Base-by-base conservation (phyloP, 2,329 filamentous ascomycete genomes). In the Tympanopsis confertula region DNA sequence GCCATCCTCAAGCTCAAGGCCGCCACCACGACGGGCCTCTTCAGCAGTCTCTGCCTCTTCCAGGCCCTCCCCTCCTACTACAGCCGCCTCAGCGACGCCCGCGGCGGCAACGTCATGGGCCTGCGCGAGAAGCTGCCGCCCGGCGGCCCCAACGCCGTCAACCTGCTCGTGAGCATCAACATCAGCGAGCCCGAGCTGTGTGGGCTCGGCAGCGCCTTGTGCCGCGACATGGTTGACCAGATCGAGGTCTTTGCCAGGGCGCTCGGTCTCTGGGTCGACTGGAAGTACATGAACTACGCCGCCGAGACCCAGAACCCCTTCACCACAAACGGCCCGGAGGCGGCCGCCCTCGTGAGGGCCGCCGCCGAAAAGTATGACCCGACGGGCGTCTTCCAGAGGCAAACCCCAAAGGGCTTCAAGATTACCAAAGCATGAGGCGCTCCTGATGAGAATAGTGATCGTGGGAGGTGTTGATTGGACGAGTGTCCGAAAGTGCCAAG, bases 41-140 rank as follows among this genome's bases (percentile, higher is more conserved):
- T 56, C 13, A 58, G 55, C 4, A 50, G 65, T 13, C 54, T 66
- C 13, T 64, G 66, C 39, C 41, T 66, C 39, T 51, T 57, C 13
- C 62, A 54, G 5, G 57, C 65, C 24, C 59, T 51, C 20, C 50
- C 48, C 5, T 55, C 57, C 28, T 60, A 63, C 40, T 66, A 64
- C 41, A 48, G 50, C 13, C 42, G 54, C 15, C 54, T 52, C 32
- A 61, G 60, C 43, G 52, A 51, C 13, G 45, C 50, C 3, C 61
- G 64, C 30, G 56, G 49, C 10, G 52, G 52, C 2, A 40, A 50
- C 0, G 58, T 42, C 19, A 35, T 39, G 18, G 38, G 40, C 0
- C 15, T 39, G 5, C 17, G 37, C 15, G 5, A 28, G 20, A 14
- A 67, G n/a, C n/a, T n/a, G n/a, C n/a, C n/a, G n/a, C n/a, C n/a